Evolutionary conservation across 345 rosid species (phyloP).

Genomic region (Cardamine resedifolia): DNA sequence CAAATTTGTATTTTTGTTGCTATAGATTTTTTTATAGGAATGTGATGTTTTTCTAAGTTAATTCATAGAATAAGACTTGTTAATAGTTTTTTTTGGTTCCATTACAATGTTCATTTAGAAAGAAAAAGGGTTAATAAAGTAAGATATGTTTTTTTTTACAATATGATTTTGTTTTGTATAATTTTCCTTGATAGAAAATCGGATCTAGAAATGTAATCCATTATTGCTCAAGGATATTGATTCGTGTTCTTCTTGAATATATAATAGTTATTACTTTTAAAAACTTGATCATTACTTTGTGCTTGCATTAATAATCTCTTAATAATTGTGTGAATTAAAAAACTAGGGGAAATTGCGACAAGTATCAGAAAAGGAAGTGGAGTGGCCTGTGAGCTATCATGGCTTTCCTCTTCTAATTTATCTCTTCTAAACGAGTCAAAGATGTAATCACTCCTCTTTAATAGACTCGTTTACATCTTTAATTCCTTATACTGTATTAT

Average conservation of each 20-base stretch:
- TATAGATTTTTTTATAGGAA: no score
- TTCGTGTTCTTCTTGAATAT: background rate
- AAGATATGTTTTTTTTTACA: background rate
- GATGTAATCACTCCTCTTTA: background rate
- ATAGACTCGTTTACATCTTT: background rate
- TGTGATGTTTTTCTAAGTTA: background rate
- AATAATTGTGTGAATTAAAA: background rate
- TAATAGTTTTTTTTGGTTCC: background rate
- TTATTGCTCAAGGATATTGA: background rate
- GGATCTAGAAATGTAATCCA: background rate
- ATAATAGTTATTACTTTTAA: background rate
- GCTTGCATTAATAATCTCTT: background rate
- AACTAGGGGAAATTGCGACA: background rate
- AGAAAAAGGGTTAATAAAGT: background rate
- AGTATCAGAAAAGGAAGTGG: background rate
- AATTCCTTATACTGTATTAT: background rate
- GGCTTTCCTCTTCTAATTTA: background rate
- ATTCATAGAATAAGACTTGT: background rate
- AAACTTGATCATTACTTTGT: background rate
- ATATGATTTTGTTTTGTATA: background rate
- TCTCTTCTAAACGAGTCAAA: no score
- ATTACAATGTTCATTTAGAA: background rate
- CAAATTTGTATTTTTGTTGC: background rate
- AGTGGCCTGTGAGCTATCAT: slow-evolving; percentile 10
- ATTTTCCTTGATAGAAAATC: background rate